Evolutionary conservation across 2,329 filamentous ascomycete genomes (phyloP).

Genomic region (Macrophomina phaseolina): DNA sequence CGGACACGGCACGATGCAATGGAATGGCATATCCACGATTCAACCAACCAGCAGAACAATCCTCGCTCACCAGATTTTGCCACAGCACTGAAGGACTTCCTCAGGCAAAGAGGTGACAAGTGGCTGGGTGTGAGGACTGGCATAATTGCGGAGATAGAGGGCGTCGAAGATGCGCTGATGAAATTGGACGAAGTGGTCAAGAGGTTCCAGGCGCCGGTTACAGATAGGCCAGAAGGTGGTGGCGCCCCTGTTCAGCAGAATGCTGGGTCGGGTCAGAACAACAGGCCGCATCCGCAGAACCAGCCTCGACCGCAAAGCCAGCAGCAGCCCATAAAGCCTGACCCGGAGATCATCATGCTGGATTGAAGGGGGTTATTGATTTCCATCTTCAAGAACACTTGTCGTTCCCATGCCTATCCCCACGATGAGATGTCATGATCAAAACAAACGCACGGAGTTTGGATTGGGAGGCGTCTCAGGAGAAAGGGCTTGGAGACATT

Average conservation of each 20-base stretch:
- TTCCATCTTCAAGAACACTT: background rate
- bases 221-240: background rate
- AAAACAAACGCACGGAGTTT: background rate
- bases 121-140: constrained; percentile 48
- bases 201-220: constrained; percentile 12
- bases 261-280: background rate
- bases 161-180: constrained; percentile 43
- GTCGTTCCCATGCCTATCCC: background rate
- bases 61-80: constrained; percentile 38
- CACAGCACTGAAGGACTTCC: constrained; percentile 42
- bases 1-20: constrained; percentile 40
- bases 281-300: constrained; percentile 6
- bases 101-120: constrained; percentile 35
- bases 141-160: constrained; percentile 44
- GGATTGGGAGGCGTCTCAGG: background rate
- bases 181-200: constrained; percentile 46
- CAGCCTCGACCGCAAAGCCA: constrained; percentile 4
- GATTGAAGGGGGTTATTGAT: constrained; percentile 6
- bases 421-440: constrained; percentile 10
- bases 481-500: background rate
- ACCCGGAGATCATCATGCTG: constrained; percentile 25
- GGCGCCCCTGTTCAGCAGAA: background rate
- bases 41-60: constrained; percentile 34
- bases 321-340: background rate
- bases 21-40: constrained; percentile 47